A percentile compares a stretch with the other conserved stretches of the same genome.
Evolutionary conservation across 345 rosid species (phyloP).

Genomic region (Rubroshorea leprosula): DNA sequence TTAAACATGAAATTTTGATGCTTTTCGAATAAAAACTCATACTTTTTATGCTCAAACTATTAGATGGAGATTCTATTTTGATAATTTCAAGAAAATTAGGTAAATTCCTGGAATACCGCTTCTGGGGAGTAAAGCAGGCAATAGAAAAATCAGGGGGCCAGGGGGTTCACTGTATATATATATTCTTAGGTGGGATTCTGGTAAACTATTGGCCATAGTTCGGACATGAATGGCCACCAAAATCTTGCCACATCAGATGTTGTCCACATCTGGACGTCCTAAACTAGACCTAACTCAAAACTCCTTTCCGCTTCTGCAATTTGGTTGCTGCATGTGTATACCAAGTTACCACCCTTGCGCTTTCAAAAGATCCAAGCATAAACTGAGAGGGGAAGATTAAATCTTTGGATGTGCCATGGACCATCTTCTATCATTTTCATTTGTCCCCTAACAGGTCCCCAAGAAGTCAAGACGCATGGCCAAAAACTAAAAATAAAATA

Average conservation of each 20-base stretch:
- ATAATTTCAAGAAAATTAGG: too few relatives aligned
- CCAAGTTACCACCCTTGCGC: neutral
- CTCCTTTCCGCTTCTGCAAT: neutral
- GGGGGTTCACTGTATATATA: constrained; percentile 3
- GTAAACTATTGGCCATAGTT: constrained; percentile 14
- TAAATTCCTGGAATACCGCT: too few relatives aligned
- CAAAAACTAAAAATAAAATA: too few relatives aligned
- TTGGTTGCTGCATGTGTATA: neutral
- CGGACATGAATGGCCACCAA: constrained; percentile 10
- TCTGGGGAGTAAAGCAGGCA: neutral
- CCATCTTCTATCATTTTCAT: too few relatives aligned
- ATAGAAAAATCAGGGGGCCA: neutral
- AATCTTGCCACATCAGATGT: constrained; percentile 8
- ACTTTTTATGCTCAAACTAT: too few relatives aligned
- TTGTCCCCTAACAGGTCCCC: too few relatives aligned
- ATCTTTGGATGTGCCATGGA: too few relatives aligned
- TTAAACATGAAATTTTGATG: too few relatives aligned
- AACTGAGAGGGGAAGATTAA: too few relatives aligned
- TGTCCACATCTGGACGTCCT: neutral
- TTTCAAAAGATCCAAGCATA: too few relatives aligned
- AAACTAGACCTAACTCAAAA: constrained; percentile 15
- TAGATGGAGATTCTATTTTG: neutral
- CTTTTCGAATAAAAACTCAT: too few relatives aligned
- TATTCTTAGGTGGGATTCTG: constrained; percentile 14
- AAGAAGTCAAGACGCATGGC: too few relatives aligned